These are phyloP conservation scores for Grosmannia serpens DNA, from an alignment of 2,329 filamentous ascomycete genomes.

Conservation along the genomic window DNA sequence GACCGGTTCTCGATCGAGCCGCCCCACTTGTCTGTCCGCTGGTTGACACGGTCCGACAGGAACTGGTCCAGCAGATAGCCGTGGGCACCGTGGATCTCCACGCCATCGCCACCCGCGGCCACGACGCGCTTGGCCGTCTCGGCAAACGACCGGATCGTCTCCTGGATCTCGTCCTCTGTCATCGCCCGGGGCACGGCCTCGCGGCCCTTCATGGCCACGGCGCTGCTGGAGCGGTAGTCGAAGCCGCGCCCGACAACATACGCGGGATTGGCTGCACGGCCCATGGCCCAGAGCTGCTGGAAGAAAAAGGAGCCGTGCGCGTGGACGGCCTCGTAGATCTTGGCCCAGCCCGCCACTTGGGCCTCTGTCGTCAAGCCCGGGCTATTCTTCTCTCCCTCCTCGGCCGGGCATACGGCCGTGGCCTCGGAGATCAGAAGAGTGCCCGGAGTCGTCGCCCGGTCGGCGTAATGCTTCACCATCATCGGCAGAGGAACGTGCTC, in stretches of 20 bases:
- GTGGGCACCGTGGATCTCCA: constrained; percentile 68
- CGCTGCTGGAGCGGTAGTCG: constrained; percentile 25
- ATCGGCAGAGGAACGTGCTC: constrained; percentile 16
- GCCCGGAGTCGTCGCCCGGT: constrained; percentile 29
- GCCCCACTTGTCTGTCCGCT: constrained; percentile 56
- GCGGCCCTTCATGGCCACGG: constrained; percentile 30
- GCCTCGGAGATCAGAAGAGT: constrained; percentile 31
- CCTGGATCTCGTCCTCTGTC: constrained; percentile 52
- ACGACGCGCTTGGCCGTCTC: constrained; percentile 42
- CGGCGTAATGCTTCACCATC: constrained; percentile 29
- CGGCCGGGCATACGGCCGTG: constrained; percentile 28
- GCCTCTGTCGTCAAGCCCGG: constrained; percentile 45
- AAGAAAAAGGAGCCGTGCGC: constrained; percentile 47
- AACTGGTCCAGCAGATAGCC: constrained; percentile 67
- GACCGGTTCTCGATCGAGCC: constrained; percentile 62
- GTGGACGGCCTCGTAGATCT: constrained; percentile 50
- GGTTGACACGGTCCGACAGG: constrained; percentile 55
- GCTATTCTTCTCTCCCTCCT: constrained; percentile 29
- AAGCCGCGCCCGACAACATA: constrained; percentile 20
- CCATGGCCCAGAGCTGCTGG: constrained; percentile 44
- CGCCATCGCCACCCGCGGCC: constrained; percentile 53
- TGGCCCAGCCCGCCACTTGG: constrained; percentile 47
- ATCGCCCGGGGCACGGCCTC: constrained; percentile 42
- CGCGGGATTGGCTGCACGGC: constrained; percentile 25
- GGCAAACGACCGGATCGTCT: constrained; percentile 48